Evolutionary conservation across 441 rosid genomes (phyloP).

Genomic region (Pelargonium hybrid): DNA sequence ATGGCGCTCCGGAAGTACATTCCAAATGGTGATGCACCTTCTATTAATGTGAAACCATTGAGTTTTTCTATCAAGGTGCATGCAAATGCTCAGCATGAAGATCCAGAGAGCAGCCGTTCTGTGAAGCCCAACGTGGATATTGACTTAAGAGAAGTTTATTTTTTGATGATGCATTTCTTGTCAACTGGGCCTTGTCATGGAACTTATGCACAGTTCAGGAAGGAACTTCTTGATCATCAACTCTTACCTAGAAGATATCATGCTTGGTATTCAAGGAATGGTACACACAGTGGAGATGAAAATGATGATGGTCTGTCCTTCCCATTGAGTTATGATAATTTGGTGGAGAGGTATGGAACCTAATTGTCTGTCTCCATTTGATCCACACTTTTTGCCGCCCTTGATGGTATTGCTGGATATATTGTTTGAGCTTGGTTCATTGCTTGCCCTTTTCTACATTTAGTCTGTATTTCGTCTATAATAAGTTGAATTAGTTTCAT

Average conservation of each 20-base stretch:
- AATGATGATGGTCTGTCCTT: slow-evolving; percentile 75
- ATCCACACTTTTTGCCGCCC: not conserved
- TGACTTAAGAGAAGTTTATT: slow-evolving; percentile 85
- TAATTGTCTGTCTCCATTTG: not conserved
- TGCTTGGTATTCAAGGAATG: slow-evolving; percentile 91
- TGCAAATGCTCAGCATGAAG: slow-evolving; percentile 35
- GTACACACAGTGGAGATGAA: slow-evolving; percentile 47
- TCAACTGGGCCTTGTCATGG: slow-evolving; percentile 71
- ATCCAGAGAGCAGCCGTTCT: slow-evolving; percentile 29
- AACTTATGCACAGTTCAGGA: slow-evolving; percentile 60
- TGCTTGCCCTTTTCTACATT: not conserved
- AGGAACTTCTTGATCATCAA: slow-evolving; percentile 83
- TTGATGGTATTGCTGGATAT: not conserved
- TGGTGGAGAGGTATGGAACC: slow-evolving; percentile 59
- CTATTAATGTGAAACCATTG: slow-evolving; percentile 39
- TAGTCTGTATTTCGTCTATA: not conserved
- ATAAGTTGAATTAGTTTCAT: not conserved
- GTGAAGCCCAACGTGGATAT: slow-evolving; percentile 36
- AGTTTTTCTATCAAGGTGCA: slow-evolving; percentile 31
- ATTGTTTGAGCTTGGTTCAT: not conserved
- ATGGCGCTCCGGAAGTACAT: slow-evolving; percentile 57
- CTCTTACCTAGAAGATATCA: slow-evolving; percentile 95
- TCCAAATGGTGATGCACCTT: slow-evolving; percentile 35
- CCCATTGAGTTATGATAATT: slow-evolving; percentile 56
- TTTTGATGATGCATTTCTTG: slow-evolving; percentile 54